phyloP scores from a whole-genome alignment of 176 grass and related monocot genomes.

The Hordeum marinum region DNA sequence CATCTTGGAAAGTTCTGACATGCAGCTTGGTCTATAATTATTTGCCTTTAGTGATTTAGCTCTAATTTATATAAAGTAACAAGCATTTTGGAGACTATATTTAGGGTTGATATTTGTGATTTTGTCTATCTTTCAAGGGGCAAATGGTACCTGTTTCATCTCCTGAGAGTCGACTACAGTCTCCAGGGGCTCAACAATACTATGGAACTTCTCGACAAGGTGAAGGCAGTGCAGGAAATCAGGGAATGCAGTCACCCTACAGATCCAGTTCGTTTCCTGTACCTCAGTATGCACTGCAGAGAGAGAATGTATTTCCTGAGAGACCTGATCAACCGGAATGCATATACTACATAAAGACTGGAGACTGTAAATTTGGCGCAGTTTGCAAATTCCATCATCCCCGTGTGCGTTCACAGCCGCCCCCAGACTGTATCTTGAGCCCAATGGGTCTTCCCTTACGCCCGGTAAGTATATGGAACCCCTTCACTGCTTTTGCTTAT shows the following conservation, averaged over 20 bases:
- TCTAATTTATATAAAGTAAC: no score
- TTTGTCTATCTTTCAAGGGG: conserved; percentile 39
- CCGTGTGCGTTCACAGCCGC: conserved; percentile 57
- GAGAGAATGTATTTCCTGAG: conserved; percentile 93
- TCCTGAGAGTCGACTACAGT: conserved; percentile 55
- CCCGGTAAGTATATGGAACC: conserved; percentile 46
- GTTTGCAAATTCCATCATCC: conserved; percentile 99
- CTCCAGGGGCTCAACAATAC: conserved; percentile 55
- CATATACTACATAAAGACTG: conserved; percentile 99
- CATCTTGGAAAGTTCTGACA: background rate
- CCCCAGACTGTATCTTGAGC: conserved; percentile 83
- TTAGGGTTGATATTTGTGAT: conserved; percentile 27
- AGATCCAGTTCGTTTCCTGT: conserved; percentile 53
- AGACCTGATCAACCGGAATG: conserved; percentile 98
- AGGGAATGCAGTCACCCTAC: conserved; percentile 53
- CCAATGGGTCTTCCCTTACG: conserved; percentile 94
- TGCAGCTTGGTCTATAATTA: background rate
- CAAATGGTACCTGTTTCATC: conserved; percentile 61
- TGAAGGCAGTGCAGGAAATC: conserved; percentile 57
- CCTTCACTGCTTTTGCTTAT: background rate
- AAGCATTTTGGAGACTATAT: background rate
- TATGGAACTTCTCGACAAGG: conserved; percentile 72
- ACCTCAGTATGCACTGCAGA: conserved; percentile 57
- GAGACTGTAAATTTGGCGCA: conserved; percentile 97
- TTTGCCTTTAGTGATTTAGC: background rate